Conservation (phyloP, 345 rosid genomes). For the Arabidopsis thaliana region TAIR10.1 NC_003074.8:22309001-22309500, state of each 20-base stretch:
- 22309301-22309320: slow-evolving; percentile 72
- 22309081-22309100: slow-evolving; percentile 84
- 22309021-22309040: slow-evolving; percentile 20
- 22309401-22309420: slow-evolving; percentile 90
- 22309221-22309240: slow-evolving; percentile 77
- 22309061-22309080: not conserved
- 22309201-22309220: slow-evolving; percentile 73
- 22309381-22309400: slow-evolving; percentile 77
- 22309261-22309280: slow-evolving; percentile 77
- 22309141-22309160: slow-evolving; percentile 75
- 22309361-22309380: slow-evolving; percentile 75
- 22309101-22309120: slow-evolving; percentile 86
- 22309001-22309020: slow-evolving; percentile 24
- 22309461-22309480: slow-evolving; percentile 72
- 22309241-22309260: slow-evolving; percentile 88
- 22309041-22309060: slow-evolving; percentile 14
- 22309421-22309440: slow-evolving; percentile 73
- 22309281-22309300: slow-evolving; percentile 72
- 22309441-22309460: slow-evolving; percentile 72
- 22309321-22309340: slow-evolving; percentile 84
- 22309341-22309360: slow-evolving; percentile 75
- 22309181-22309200: slow-evolving; percentile 83
- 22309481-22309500: slow-evolving; percentile 66
- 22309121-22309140: slow-evolving; percentile 89
- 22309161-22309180: slow-evolving; percentile 66